These are phyloP conservation scores for Candida maltosa DNA, from an alignment of 805 yeast species.

Conservation along the genomic window DNA sequence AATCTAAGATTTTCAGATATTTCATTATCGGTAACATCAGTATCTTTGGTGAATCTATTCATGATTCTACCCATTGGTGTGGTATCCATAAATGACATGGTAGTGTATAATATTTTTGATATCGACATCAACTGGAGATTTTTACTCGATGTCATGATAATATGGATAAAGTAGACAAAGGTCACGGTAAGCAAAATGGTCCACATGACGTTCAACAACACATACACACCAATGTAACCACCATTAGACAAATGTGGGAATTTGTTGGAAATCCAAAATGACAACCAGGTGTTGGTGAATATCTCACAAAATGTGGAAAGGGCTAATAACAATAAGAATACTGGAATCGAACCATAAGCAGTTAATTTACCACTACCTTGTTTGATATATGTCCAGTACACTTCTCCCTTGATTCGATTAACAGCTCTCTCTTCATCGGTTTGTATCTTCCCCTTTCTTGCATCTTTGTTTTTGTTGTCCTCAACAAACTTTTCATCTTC, in stretches of 20 bases:
- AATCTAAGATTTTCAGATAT: slow-evolving; percentile 61
- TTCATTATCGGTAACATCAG: slow-evolving; percentile 75
- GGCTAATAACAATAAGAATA: slow-evolving; percentile 8
- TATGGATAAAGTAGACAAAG: slow-evolving; percentile 44
- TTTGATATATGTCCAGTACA: slow-evolving; percentile 29
- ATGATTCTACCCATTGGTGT: slow-evolving; percentile 84
- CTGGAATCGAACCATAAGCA: slow-evolving; percentile 9
- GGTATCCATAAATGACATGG: slow-evolving; percentile 75
- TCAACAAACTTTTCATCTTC: slow-evolving; percentile 14
- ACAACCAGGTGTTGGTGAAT: slow-evolving; percentile 69
- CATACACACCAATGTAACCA: slow-evolving; percentile 68
- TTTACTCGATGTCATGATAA: slow-evolving; percentile 49
- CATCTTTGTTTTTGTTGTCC: slow-evolving; percentile 9
- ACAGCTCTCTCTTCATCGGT: slow-evolving; percentile 55
- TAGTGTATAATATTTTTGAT: slow-evolving; percentile 57
- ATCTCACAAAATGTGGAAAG: slow-evolving; percentile 48
- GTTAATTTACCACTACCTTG: slow-evolving; percentile 26
- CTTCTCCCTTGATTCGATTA: slow-evolving; percentile 36
- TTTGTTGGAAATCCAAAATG: slow-evolving; percentile 66
- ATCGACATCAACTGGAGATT: slow-evolving; percentile 59
- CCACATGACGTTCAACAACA: slow-evolving; percentile 49
- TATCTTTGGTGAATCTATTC: slow-evolving; percentile 80
- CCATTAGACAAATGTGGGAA: slow-evolving; percentile 44
- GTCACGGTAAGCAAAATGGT: slow-evolving; percentile 38
- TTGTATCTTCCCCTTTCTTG: slow-evolving; percentile 16